These are phyloP conservation scores for Solanum acaule DNA, from an alignment of 257 asterid genomes.

Conservation along the genomic window DNA sequence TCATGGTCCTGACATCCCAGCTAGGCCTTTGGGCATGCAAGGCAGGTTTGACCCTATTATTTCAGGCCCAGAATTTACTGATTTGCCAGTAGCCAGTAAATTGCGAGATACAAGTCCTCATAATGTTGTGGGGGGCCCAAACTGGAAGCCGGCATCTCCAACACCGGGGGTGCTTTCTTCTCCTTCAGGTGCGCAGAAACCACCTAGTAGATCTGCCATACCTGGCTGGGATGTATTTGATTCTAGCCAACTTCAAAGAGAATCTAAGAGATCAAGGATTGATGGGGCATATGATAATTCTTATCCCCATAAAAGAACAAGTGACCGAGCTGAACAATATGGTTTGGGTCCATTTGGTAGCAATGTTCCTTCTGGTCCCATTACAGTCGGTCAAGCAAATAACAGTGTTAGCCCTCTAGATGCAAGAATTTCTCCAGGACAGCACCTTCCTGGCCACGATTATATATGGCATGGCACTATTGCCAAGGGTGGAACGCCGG, in stretches of 20 bases:
- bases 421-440: slow-evolving; percentile 28
- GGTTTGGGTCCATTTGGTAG: slow-evolving; percentile 23
- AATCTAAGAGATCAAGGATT: slow-evolving; percentile 73
- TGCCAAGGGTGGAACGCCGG: slow-evolving; percentile 91
- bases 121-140: slow-evolving; percentile 43
- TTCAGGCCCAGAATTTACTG: slow-evolving; percentile 38
- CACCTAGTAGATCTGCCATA: slow-evolving; percentile 35
- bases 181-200: slow-evolving; percentile 41
- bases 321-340: slow-evolving; percentile 32
- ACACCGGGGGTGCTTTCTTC: slow-evolving; percentile 51
- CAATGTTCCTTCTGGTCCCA: slow-evolving; percentile 25
- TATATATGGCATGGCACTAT: slow-evolving; percentile 87
- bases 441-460: slow-evolving; percentile 35
- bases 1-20: slow-evolving; percentile 45
- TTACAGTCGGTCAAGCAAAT: slow-evolving; percentile 11
- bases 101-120: slow-evolving; percentile 43
- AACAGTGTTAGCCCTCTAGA: slow-evolving; percentile 14
- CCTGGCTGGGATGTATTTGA: slow-evolving; percentile 66
- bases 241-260: slow-evolving; percentile 59
- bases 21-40: slow-evolving; percentile 53
- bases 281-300: slow-evolving; percentile 29
- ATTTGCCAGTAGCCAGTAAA: slow-evolving; percentile 27
- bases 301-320: slow-evolving; percentile 35
- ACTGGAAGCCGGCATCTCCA: slow-evolving; percentile 80
- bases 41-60: slow-evolving; percentile 38